phyloP scores from a whole-genome alignment of 306 rosid genomes.

The Malus sieversii region DNA sequence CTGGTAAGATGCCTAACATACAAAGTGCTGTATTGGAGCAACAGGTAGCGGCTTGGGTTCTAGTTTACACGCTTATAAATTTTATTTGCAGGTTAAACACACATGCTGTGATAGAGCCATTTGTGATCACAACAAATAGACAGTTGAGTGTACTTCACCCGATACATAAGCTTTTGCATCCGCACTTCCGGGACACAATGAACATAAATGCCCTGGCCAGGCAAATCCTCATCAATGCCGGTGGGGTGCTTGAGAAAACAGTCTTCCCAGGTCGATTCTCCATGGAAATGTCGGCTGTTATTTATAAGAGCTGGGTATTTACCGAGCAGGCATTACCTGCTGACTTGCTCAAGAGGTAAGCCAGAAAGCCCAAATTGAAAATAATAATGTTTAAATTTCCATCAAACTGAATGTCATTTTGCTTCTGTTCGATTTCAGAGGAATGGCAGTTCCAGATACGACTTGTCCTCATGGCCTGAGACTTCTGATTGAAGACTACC shows the following conservation, averaged over 20 bases:
- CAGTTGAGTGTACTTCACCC: slow-evolving; percentile 83
- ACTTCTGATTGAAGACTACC: slow-evolving; percentile 79
- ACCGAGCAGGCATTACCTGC: slow-evolving; percentile 72
- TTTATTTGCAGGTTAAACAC: slow-evolving; percentile 64
- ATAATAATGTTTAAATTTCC: neutral
- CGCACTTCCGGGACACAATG: slow-evolving; percentile 89
- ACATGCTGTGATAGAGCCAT: slow-evolving; percentile 94
- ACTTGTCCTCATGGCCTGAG: slow-evolving; percentile 51
- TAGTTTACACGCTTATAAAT: neutral
- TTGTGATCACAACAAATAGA: slow-evolving; percentile 73
- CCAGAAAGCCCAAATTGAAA: neutral
- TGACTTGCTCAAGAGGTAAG: slow-evolving; percentile 74
- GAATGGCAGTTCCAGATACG: slow-evolving; percentile 62
- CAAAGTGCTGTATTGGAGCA: neutral
- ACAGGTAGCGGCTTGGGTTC: slow-evolving; percentile 1
- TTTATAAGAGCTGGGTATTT: slow-evolving; percentile 76
- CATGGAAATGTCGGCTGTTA: slow-evolving; percentile 68
- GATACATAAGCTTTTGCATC: slow-evolving; percentile 70
- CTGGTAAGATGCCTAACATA: slow-evolving; percentile 46
- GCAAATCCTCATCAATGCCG: slow-evolving; percentile 84
- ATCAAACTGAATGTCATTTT: slow-evolving; percentile 1
- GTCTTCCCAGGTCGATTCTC: slow-evolving; percentile 78
- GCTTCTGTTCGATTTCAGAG: slow-evolving; percentile 39
- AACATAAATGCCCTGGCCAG: slow-evolving; percentile 83
- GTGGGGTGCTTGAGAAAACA: slow-evolving; percentile 79